Evolutionary conservation across 148 eudicot genomes (phyloP).

Genomic region (Rhododendron ovatum): DNA sequence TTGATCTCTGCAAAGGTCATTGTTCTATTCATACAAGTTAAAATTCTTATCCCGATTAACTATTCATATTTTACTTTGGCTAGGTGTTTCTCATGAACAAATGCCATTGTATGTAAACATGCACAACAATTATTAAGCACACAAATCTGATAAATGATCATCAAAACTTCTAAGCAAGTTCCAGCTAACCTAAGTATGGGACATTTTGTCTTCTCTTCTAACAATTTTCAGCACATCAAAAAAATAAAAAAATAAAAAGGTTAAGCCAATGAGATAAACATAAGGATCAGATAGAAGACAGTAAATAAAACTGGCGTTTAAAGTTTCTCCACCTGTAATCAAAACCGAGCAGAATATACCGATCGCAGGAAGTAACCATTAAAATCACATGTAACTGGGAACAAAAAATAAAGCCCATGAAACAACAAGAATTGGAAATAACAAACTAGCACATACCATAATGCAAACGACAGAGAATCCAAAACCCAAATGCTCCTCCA

Average conservation of each 20-base stretch:
- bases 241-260: not conserved
- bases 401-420: not conserved
- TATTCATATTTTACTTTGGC: not conserved
- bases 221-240: not conserved
- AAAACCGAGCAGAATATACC: not conserved
- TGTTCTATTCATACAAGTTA: not conserved
- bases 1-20: not conserved
- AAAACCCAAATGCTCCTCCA: slow-evolving; percentile 92
- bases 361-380: not conserved
- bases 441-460: slow-evolving; percentile 50
- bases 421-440: not conserved
- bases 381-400: not conserved
- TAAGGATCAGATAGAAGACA: not conserved
- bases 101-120: not conserved
- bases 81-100: not conserved
- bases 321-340: not conserved
- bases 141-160: not conserved
- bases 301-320: not conserved
- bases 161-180: not conserved
- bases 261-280: not conserved
- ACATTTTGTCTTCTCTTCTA: not conserved
- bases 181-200: not conserved
- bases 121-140: not conserved
- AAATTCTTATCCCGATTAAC: not conserved
- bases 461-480: slow-evolving; percentile 86